Percentiles rank a stretch among this genome's conserved stretches.
Evolutionary conservation across 768 basidiomycete genomes (phyloP).

Genomic region (Lactifluus echinatus): DNA sequence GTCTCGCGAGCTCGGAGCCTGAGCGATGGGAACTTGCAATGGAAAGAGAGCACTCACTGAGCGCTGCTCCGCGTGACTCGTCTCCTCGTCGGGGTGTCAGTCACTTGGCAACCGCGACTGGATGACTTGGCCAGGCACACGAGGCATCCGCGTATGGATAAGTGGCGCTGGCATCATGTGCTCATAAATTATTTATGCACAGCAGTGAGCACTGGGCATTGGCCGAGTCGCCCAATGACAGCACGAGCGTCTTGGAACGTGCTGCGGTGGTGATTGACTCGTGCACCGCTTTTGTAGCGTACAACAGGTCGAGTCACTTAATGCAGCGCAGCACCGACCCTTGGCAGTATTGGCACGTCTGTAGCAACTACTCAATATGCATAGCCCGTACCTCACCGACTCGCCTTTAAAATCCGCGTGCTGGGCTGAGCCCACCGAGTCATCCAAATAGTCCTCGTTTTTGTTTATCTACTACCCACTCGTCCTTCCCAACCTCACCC

Average conservation of each 20-base stretch:
- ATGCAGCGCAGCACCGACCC: not conserved
- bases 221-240: not conserved
- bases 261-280: not conserved
- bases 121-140: not conserved
- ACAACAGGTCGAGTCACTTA: slow-evolving; percentile 6
- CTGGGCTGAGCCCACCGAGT: not conserved
- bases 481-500: not conserved
- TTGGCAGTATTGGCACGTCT: not conserved
- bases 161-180: not conserved
- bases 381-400: not conserved
- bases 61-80: slow-evolving; percentile 1
- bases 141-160: not conserved
- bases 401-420: not conserved
- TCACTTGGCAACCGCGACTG: no score
- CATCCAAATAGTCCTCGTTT: not conserved
- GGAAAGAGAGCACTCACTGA: no score
- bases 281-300: not conserved
- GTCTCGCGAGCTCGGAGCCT: not conserved
- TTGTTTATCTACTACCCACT: not conserved
- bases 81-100: no score
- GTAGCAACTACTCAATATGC: not conserved
- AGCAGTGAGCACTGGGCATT: not conserved
- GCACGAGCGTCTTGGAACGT: not conserved
- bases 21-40: not conserved
- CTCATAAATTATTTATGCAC: not conserved